These are phyloP conservation scores for Patellifolia procumbens DNA, from an alignment of 179 eudicot genomes.

Conservation along the genomic window DNA sequence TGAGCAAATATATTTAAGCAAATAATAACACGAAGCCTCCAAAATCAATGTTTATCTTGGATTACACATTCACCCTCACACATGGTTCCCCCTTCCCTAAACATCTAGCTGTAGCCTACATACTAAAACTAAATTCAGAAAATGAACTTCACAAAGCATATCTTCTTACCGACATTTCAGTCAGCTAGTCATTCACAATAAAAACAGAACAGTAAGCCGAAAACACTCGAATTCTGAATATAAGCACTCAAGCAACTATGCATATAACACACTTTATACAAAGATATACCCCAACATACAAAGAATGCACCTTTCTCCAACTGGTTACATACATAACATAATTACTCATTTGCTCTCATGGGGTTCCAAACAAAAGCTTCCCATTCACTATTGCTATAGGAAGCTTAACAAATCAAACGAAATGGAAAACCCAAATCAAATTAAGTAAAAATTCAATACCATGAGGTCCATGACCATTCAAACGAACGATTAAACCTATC, in stretches of 20 bases:
- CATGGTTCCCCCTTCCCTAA: neutral
- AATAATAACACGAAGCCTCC: neutral
- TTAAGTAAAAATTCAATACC: too few species aligned
- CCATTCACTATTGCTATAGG: neutral
- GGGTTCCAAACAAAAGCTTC: neutral
- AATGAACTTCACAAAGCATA: neutral
- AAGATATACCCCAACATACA: neutral
- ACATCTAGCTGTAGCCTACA: too few species aligned
- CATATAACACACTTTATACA: neutral
- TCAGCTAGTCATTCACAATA: neutral
- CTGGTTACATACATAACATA: neutral
- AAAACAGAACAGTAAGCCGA: neutral
- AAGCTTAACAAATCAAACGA: neutral
- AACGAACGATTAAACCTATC: neutral
- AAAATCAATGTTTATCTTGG: neutral
- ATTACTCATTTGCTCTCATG: neutral
- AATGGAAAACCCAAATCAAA: neutral
- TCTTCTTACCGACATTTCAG: neutral
- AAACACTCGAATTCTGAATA: neutral
- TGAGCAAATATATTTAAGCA: neutral
- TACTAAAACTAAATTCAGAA: too few species aligned
- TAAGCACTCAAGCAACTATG: neutral
- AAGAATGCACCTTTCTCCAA: neutral
- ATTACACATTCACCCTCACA: neutral
- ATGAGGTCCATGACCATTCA: too few species aligned